Percentiles rank a stretch among this genome's conserved stretches.
These are phyloP conservation scores for Didymella lethalis DNA, from an alignment of 2,329 filamentous ascomycete genomes.

Conservation along the genomic window DNA sequence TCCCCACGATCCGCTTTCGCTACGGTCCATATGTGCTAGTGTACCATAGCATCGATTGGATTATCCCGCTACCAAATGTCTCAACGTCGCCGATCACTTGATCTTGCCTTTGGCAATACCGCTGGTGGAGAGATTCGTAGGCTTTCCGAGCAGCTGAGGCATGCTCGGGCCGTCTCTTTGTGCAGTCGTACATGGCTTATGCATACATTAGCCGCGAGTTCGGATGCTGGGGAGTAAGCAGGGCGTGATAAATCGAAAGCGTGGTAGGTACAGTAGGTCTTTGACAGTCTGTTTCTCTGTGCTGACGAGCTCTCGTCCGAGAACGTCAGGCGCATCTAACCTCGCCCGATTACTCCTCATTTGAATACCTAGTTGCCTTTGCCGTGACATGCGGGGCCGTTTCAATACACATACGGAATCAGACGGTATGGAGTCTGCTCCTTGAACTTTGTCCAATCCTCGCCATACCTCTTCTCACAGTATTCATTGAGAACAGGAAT, in stretches of 20 bases:
- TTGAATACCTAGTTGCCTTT: not conserved
- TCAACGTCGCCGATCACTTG: conserved; percentile 16
- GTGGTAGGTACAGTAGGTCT: not conserved
- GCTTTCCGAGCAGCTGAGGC: conserved; percentile 1
- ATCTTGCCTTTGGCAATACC: conserved; percentile 10
- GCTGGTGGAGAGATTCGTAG: conserved; percentile 5
- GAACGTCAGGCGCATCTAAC: not conserved
- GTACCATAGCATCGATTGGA: conserved; percentile 18
- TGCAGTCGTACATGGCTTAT: conserved; percentile 12
- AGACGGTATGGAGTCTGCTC: conserved; percentile 50
- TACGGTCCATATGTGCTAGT: conserved; percentile 20
- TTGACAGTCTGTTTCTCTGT: not conserved
- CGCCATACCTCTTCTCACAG: conserved; percentile 53
- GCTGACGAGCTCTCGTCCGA: conserved; percentile 1
- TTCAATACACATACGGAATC: conserved; percentile 45
- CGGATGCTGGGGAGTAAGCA: conserved; percentile 8
- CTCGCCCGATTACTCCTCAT: not conserved
- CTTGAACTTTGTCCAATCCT: conserved; percentile 53
- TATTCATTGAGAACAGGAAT: conserved; percentile 61
- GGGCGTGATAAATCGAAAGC: not conserved
- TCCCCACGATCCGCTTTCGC: conserved; percentile 20
- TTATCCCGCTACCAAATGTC: conserved; percentile 19
- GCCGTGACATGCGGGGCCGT: not conserved
- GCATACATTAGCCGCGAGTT: conserved; percentile 8
- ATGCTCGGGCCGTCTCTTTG: conserved; percentile 6